phyloP scores from a whole-genome alignment of 163 green algal species.

The Dunaliella salina region DNA sequence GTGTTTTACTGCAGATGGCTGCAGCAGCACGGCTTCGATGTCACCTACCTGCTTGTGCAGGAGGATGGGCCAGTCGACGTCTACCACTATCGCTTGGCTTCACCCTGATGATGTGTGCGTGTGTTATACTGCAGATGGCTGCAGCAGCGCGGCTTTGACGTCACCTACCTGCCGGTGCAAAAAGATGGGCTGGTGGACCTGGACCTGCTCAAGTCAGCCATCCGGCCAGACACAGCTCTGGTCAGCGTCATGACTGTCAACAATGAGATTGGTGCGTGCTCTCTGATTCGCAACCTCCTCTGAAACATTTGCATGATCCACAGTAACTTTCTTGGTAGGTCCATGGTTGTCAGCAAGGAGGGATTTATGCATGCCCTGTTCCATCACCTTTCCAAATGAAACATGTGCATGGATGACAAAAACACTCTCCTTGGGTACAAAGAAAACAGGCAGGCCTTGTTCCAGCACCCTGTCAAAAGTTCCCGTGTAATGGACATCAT shows the following conservation, averaged over 20 bases:
- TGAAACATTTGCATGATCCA: too few species aligned
- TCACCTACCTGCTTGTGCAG: constrained; percentile 93
- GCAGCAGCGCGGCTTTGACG: constrained; percentile 86
- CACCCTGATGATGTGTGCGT: constrained; percentile 86
- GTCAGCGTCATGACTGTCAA: constrained; percentile 96
- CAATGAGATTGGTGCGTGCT: constrained; percentile 91
- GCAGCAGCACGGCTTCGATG: constrained; percentile 86
- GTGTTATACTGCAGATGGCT: constrained; percentile 84
- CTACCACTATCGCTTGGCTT: too few species aligned
- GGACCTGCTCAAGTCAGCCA: constrained; percentile 66
- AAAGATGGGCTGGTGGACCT: constrained; percentile 85
- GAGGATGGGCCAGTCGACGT: constrained; percentile 83
- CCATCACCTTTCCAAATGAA: too few species aligned
- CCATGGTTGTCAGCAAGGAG: too few species aligned
- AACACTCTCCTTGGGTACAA: too few species aligned
- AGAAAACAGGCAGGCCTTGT: too few species aligned
- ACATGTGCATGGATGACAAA: too few species aligned
- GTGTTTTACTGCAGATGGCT: constrained; percentile 58
- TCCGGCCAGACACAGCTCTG: constrained; percentile 85
- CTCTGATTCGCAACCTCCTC: too few species aligned
- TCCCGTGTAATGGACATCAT: too few species aligned
- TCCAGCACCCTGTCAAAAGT: too few species aligned
- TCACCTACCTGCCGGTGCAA: constrained; percentile 93
- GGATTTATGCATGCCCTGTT: too few species aligned
- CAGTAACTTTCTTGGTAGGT: too few species aligned